Conservation (phyloP, 768 basidiomycete species). For the Amylocystis lapponica region DNA sequence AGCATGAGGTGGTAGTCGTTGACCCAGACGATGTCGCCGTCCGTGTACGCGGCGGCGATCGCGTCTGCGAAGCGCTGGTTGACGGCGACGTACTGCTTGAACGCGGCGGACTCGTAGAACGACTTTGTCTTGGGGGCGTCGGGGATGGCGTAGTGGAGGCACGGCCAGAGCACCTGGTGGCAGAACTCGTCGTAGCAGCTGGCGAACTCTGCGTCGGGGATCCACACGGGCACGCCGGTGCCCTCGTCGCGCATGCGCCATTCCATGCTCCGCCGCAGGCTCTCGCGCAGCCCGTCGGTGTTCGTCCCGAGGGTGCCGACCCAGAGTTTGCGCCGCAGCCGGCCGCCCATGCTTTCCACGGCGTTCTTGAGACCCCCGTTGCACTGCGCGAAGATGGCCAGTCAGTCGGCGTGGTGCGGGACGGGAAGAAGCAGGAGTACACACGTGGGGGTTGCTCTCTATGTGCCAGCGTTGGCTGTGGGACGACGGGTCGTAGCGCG, state of each 20-base stretch:
- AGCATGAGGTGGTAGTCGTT: constrained; percentile 98
- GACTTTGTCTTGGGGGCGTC: constrained; percentile 80
- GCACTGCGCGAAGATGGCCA: constrained; percentile 31
- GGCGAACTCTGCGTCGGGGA: constrained; percentile 73
- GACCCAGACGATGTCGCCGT: constrained; percentile 89
- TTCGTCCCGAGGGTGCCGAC: constrained; percentile 72
- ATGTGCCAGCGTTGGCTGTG: constrained; percentile 36
- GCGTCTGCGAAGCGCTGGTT: constrained; percentile 87
- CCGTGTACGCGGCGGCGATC: constrained; percentile 74
- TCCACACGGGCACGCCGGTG: constrained; percentile 62
- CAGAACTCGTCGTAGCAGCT: constrained; percentile 84
- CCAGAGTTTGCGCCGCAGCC: constrained; percentile 48
- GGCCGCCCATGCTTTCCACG: constrained; percentile 51
- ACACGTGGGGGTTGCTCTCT: constrained; percentile 52
- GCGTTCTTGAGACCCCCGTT: constrained; percentile 87
- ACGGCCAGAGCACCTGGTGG: constrained; percentile 82
- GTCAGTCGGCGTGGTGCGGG: no score
- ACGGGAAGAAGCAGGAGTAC: no score
- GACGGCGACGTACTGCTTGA: constrained; percentile 81
- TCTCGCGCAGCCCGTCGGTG: constrained; percentile 59
- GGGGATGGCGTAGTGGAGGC: constrained; percentile 79
- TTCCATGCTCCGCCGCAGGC: constrained; percentile 52
- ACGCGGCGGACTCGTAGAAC: constrained; percentile 76
- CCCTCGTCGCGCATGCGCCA: constrained; percentile 35
- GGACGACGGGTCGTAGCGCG: constrained; percentile 41